Base-by-base conservation (phyloP, 2,329 filamentous ascomycete species). In the Cryphonectria naterciae region DNA sequence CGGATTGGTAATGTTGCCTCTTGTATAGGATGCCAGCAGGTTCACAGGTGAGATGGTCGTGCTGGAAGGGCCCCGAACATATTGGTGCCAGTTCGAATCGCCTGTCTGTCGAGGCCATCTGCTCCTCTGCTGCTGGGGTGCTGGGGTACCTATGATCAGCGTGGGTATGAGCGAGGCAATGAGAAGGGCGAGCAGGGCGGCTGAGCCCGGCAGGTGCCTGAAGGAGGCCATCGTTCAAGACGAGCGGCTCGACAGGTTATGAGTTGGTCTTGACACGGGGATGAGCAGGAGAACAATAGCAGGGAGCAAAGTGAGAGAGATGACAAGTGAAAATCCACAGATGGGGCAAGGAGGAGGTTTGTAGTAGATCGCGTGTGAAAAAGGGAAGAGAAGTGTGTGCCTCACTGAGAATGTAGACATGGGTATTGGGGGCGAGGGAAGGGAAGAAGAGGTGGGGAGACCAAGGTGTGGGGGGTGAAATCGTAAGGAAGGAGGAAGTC, bases 1-100 rank as follows among this genome's bases (percentile, higher is more conserved):
- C 1, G 81, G 75, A 73, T 84, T 82, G 5, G 75, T 77, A 35
- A 85, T 79, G 56, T 80, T 77, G 25, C 83, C 84, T 11, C 71
- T 71, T 0, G 79, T 81, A 58, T 81, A 75, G 5, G 76, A 72
- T 8, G 43, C 61, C 35, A 73, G 32, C 67, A 35, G n/a, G 1
- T 39, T 22, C 13, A 58, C 60, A 22, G 73, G 73, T 11, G 56
- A 65, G 43, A 74, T 61, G 4, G 32, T 70, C 22, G 32, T 39
- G 43, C 54, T 70, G 49, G 66, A 65, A 1, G 73, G 72, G 13
- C 66, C 72, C 49, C 70, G 69, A 35, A 73, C 62, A 60, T 74
- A 74, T 52, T 72, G 67, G n/a, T 68, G 67, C 73, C 73, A 74
- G 37, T 25, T 72, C 15, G 32, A 25, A 22, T 60, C 22, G 37